Evolutionary conservation across 1,284 basidiomycete genomes (phyloP), one percentile per base, ranked within the genome.

Genomic region (Takashimella koratensis): DNA sequence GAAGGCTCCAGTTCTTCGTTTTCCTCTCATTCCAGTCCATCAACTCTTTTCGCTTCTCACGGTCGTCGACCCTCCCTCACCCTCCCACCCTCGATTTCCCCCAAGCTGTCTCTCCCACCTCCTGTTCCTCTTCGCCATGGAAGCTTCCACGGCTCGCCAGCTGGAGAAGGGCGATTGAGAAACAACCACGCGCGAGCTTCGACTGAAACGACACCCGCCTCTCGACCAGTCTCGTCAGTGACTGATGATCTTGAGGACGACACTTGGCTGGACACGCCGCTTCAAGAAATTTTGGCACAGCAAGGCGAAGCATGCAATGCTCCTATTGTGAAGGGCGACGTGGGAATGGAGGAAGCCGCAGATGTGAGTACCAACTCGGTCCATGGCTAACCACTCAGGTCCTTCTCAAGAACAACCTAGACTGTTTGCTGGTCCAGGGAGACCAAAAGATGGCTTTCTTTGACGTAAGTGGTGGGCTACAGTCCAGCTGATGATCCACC

Each of bases 301-400:
- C 1, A 30, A 42, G 42, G 47, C 44, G 4, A 19, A 10, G 50
- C 30, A 8, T 36, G 10, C 30, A 36, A 8, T 8, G 30, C 10
- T 16, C 30, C 52, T 1, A 43, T 55, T 2, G 58, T 59, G 4
- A 27, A 41, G 24, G 64, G 62, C 2, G 58, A 58, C 44, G 58
- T 54, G 42, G 64, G 60, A 0, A 63, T 70, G 19, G 66, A 70
- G 45, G 56, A 67, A 55, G 70, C 66, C n/a, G 68, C 66, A 1
- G 67, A 68, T 22, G 65, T 71, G 44, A 41, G 64, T 60, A n/a
- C n/a, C 0, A 1, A 0, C 13, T 0, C 21, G n/a, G 19, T n/a
- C n/a, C 5, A 11, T 47, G 20, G 11, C 49, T 42, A 22, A 54
- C 27, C 12, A 2, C 5, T 25, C 36, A 67, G 66, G 56, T 57